Base-by-base conservation (phyloP, 108 stramenopile genomes). In the Cylindrotheca fusiformis region DNA sequence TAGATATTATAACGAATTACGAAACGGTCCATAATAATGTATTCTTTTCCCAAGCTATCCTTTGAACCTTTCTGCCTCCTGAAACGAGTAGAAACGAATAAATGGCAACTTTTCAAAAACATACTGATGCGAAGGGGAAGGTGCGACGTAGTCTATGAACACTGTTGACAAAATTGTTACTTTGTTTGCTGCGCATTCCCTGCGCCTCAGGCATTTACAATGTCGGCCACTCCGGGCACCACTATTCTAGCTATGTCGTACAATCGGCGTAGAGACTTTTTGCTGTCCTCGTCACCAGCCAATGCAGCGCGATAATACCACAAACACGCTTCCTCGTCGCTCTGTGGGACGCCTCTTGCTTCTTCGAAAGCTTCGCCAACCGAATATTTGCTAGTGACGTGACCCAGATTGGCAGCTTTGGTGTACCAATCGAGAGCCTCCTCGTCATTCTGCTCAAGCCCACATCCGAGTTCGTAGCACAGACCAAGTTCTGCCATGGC, bases 221-320 rank as follows among this genome's bases (percentile, higher is more conserved):
- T 66, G 18, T 59, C 54, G 19, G 68, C 79, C 74, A 78, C 79
- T 50, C 80, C 83, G 61, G 87, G 84, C 58, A 88, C 69, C 28
- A 94, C 93, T 59, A 90, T 94, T 48, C 89, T 73, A 44, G 93
- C 93, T 76, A 91, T 87, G 23, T 90, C 87, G 55, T 69, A 64
- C 45, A 94, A 69, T 49, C 93, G 84, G n/a, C 79, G 75, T 45
- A 94, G 59, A 4, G 87, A 88, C 28, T 66, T 54, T 58, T 80
- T 77, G 28, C 76, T 74, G 70, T 90, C 93, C 52, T 89, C 79
- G 60, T 88, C 85, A 12, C 93, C 93, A 48, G 73, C 69, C 31
- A 88, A 64, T 8, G 89, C 93, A 6, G 93, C 93, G 14, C 81
- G 76, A 67, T 86, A 85, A 75, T 90, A 94, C 93, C 93, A 94